Evolutionary conservation across 371 early-diverging fungal species (phyloP).

Genomic region (Fennellomyces sp.): DNA sequence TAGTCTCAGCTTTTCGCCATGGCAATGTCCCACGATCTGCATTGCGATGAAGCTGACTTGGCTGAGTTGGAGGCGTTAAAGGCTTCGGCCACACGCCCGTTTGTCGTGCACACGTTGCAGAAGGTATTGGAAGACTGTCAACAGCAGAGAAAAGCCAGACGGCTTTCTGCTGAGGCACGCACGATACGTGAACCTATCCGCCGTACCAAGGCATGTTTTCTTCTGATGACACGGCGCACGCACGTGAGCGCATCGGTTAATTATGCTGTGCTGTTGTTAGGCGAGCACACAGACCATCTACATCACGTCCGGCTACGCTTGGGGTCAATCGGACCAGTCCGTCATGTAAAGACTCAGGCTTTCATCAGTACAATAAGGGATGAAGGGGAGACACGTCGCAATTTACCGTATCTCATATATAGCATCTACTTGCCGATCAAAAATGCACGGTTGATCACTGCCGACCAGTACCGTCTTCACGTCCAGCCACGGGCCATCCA

Average conservation of each 20-base stretch:
- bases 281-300: constrained; percentile 25
- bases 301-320: constrained; percentile 23
- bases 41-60: background rate
- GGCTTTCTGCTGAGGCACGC: constrained; percentile 6
- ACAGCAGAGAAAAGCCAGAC: background rate
- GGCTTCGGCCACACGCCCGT: background rate
- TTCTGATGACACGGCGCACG: background rate
- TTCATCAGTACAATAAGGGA: background rate
- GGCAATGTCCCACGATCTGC: background rate
- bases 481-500: constrained; percentile 22
- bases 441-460: constrained; percentile 12
- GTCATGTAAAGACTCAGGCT: constrained; percentile 15
- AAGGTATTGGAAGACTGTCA: background rate
- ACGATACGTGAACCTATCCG: background rate
- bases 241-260: constrained; percentile 23
- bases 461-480: constrained; percentile 20
- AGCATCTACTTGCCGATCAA: constrained; percentile 24
- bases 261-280: constrained; percentile 13
- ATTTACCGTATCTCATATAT: background rate
- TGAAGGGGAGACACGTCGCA: background rate
- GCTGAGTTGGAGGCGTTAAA: constrained; percentile 1
- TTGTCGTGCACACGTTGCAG: background rate
- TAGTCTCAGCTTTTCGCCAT: constrained; percentile 2
- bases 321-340: constrained; percentile 20
- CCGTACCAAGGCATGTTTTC: constrained; percentile 1